Evolutionary conservation across 495 filamentous ascomycete species (phyloP), one percentile per base, ranked within the genome.

Genomic region (Cercophora samala): DNA sequence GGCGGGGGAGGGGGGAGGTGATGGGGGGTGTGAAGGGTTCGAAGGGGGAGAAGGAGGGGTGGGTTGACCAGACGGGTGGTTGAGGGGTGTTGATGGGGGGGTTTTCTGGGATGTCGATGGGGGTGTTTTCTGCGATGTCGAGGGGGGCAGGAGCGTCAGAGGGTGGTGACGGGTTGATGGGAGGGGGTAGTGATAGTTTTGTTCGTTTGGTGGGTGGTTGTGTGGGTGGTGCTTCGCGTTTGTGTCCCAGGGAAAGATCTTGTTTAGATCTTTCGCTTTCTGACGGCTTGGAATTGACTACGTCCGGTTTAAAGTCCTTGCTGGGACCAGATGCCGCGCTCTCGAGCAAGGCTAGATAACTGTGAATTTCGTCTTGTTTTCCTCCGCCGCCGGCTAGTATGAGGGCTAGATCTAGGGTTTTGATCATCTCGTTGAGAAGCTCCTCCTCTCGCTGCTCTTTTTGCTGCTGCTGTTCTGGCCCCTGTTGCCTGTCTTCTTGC

Each of bases 321-420:
- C 37, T 13, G 37, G 8, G 37, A 2, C 3, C 5, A 13, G 37
- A 46, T 46, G 15, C 37, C 9, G 37, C 37, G 2, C 2, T 46
- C 37, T 46, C 37, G 6, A 46, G 13, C 13, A 46, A 46, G 37
- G 37, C 37, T 46, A 46, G 2, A 17, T 13, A 13, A 17, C 37
- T 2, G 37, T 46, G 8, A 17, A 46, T 46, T 11, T 13, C 8
- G 13, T 46, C 37, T 3, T 17, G 58, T 60, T 72, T 58, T 2
- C 84, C 75, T 3, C 88, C 86, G 0, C 87, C 91, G 0, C 93
- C 95, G 23, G 92, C 85, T 74, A 97, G 88, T 59, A 97, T 94
- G 59, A 95, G 72, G 0, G 91, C 90, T 74, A 88, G 88, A 69
- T 99, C 95, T 0, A 97, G 83, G 3, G 81, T 76, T 62, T 83